Evolutionary conservation across 106 monocot species (phyloP), one percentile per base, ranked within the genome.

Genomic region (Ottelia alismoides): DNA sequence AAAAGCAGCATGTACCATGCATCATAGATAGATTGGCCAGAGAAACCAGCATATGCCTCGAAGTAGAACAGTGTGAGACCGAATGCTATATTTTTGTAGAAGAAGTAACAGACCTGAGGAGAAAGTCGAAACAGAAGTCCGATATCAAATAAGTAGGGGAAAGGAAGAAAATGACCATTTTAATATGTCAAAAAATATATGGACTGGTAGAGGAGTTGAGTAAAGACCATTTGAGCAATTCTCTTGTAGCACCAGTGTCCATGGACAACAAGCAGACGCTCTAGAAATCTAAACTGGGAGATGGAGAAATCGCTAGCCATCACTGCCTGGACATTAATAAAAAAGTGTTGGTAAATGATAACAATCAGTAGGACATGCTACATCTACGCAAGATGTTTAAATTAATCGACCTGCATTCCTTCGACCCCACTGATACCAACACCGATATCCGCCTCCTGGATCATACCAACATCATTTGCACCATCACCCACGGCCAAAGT

Each of bases 361-460:
- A n/a, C n/a, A n/a, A n/a, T n/a, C n/a, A n/a, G n/a, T n/a, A n/a
- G n/a, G n/a, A n/a, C n/a, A n/a, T n/a, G n/a, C n/a, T n/a, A n/a
- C n/a, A n/a, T n/a, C n/a, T n/a, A n/a, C n/a, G n/a, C n/a, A n/a
- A n/a, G n/a, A n/a, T n/a, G n/a, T n/a, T n/a, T n/a, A n/a, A n/a
- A n/a, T n/a, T n/a, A n/a, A n/a, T n/a, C 72, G 43, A 84, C 83
- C 83, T 84, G 83, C 83, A 84, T 84, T 55, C 84, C 84, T 64
- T 84, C 84, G 25, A 84, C 84, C 20, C 84, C 84, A 67, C 84
- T 84, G 59, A 84, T 84, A 28, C 84, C 84, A 17, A 84, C 72
- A 72, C 84, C 84, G 70, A 84, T 84, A 66, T 84, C 84, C 53
- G 84, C 84, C 62, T 84, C 84, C 63, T 84, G 84, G 70, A 84